Conservation (phyloP, 2,329 filamentous ascomycete genomes). For the Whalleya microplaca region DNA sequence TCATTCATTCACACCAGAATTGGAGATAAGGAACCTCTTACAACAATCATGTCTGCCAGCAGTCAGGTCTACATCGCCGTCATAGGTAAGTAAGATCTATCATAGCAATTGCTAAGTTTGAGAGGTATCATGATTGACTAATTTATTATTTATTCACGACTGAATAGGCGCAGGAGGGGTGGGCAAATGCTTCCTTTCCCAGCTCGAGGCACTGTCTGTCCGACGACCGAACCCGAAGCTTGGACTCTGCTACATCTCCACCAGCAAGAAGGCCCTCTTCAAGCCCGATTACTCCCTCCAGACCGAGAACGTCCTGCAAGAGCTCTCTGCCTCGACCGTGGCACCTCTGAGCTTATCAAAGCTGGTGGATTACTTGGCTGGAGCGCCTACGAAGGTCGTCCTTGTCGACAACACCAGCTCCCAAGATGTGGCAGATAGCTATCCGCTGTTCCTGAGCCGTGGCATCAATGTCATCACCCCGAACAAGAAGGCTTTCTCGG, state of each 20-base stretch:
- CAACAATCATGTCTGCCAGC: constrained; percentile 44
- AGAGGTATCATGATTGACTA: constrained; percentile 15
- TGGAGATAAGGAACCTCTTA: constrained; percentile 18
- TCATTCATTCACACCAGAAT: background rate
- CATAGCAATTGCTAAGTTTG: background rate
- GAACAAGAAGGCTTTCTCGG: constrained; percentile 98
- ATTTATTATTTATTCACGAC: constrained; percentile 15
- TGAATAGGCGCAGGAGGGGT: constrained; percentile 83
- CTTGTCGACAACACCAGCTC: constrained; percentile 97
- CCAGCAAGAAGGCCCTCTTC: constrained; percentile 82
- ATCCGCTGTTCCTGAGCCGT: constrained; percentile 77
- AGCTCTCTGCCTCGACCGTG: constrained; percentile 66
- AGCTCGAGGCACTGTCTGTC: constrained; percentile 70
- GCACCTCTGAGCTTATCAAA: constrained; percentile 69
- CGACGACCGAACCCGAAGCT: constrained; percentile 72
- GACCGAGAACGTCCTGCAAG: constrained; percentile 62
- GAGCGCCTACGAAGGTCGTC: constrained; percentile 76
- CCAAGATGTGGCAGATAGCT: constrained; percentile 79
- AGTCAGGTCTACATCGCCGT: constrained; percentile 58
- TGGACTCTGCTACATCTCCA: constrained; percentile 81
- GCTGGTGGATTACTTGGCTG: constrained; percentile 76
- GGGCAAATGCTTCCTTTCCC: constrained; percentile 85
- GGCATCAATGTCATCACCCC: constrained; percentile 93
- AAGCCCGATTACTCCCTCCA: constrained; percentile 72
- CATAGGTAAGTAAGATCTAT: constrained; percentile 40